phyloP scores from a whole-genome alignment of 768 basidiomycete genomes.

The Tulasnella sp. region DNA sequence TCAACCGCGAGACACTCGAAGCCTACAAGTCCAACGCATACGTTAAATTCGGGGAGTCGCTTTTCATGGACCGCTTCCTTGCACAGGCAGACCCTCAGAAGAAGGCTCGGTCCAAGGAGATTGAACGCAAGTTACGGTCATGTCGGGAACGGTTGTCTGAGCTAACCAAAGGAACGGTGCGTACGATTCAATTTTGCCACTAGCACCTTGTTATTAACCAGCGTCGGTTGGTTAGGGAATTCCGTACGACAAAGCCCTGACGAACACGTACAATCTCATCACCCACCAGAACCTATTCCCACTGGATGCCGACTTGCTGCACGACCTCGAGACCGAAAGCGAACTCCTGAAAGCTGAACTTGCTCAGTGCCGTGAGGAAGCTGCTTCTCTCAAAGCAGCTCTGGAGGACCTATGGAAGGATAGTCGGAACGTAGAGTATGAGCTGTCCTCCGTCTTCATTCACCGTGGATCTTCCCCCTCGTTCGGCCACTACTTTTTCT shows the following conservation, averaged over 20 bases:
- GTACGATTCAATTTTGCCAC: constrained; percentile 13
- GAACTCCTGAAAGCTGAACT: constrained; percentile 53
- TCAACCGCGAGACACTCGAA: constrained; percentile 84
- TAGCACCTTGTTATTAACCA: not conserved
- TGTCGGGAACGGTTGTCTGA: constrained; percentile 64
- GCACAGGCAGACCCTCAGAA: constrained; percentile 68
- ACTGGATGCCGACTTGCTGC: constrained; percentile 50
- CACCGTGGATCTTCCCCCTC: constrained; percentile 85
- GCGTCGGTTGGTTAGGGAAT: constrained; percentile 47
- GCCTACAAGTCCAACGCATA: constrained; percentile 96
- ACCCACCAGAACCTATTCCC: constrained; percentile 44
- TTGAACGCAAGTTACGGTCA: constrained; percentile 61
- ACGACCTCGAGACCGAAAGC: constrained; percentile 53
- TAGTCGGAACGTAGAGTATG: constrained; percentile 66
- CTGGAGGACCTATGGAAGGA: constrained; percentile 73
- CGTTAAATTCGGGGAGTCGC: constrained; percentile 80
- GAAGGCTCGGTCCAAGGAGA: constrained; percentile 61
- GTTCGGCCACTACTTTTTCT: constrained; percentile 95
- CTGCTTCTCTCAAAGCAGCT: constrained; percentile 56
- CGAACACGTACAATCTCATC: constrained; percentile 56
- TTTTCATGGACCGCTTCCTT: constrained; percentile 90
- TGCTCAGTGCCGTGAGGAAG: constrained; percentile 48
- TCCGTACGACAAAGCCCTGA: constrained; percentile 54
- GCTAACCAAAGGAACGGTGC: constrained; percentile 69
- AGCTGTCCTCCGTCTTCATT: constrained; percentile 87